Conservation (phyloP, 2,329 filamentous ascomycete genomes). For the Alternaria sp. region DNA sequence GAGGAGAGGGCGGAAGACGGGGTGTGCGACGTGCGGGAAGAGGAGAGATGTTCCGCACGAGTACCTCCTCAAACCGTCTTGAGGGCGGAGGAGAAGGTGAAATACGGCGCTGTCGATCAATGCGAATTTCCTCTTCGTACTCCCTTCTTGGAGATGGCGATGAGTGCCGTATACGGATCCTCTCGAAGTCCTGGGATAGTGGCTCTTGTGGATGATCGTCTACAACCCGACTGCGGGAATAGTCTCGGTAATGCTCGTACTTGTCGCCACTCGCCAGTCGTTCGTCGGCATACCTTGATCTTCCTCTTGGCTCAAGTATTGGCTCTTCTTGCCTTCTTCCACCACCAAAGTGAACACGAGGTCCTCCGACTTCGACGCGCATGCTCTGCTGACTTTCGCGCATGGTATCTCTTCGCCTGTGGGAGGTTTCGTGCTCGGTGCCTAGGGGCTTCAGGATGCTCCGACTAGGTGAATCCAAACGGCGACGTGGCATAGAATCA, state of each 20-base stretch:
- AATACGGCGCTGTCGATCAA: constrained; percentile 23
- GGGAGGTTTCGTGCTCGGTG: constrained; percentile 23
- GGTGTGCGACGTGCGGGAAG: constrained; percentile 2
- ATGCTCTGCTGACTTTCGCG: constrained; percentile 36
- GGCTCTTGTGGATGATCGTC: constrained; percentile 18
- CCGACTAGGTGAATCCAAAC: constrained; percentile 20
- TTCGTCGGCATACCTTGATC: constrained; percentile 11
- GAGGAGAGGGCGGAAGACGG: constrained; percentile 6
- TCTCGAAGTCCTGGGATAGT: constrained; percentile 23
- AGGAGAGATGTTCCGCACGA: constrained; percentile 21
- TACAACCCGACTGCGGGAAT: constrained; percentile 18
- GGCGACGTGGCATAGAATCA: constrained; percentile 12
- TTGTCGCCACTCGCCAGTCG: constrained; percentile 5
- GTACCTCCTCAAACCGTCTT: constrained; percentile 15
- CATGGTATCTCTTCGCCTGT: constrained; percentile 20
- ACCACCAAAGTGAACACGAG: constrained; percentile 38
- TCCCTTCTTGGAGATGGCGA: constrained; percentile 14
- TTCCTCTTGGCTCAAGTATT: neutral
- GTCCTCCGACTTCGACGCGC: constrained; percentile 37
- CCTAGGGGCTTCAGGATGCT: constrained; percentile 34
- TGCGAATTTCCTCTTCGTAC: constrained; percentile 25
- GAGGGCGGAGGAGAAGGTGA: constrained; percentile 17
- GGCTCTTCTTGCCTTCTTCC: constrained; percentile 9
- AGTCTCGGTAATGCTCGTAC: constrained; percentile 18
- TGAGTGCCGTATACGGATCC: constrained; percentile 22